phyloP scores from a whole-genome alignment of 768 basidiomycete genomes.

The Jaapia argillacea region DNA sequence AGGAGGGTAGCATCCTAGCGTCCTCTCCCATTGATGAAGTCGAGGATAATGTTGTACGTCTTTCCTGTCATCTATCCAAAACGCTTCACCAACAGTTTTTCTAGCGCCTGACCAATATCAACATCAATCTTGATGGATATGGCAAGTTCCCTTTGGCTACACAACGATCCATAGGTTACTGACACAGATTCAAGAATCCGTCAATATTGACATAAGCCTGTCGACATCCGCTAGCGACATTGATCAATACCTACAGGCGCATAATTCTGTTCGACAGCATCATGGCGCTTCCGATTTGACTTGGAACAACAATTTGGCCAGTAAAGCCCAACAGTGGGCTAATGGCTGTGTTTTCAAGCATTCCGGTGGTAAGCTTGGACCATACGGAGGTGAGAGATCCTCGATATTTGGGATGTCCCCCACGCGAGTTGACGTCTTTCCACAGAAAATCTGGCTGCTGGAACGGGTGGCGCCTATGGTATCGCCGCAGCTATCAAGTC shows the following conservation, averaged over 20 bases:
- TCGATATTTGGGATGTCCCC: neutral
- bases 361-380: slow-evolving; percentile 54
- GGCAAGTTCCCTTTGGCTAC: too few species aligned
- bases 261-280: slow-evolving; percentile 51
- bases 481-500: slow-evolving; percentile 40
- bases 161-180: too few species aligned
- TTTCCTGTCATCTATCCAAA: too few species aligned
- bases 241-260: slow-evolving; percentile 41
- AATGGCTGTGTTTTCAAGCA: slow-evolving; percentile 60
- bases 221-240: slow-evolving; percentile 36
- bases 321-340: slow-evolving; percentile 64
- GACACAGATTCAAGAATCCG: too few species aligned
- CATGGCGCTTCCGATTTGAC: slow-evolving; percentile 56
- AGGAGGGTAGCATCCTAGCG: too few species aligned
- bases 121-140: too few species aligned
- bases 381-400: slow-evolving; percentile 40
- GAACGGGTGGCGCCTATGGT: slow-evolving; percentile 42
- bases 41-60: too few species aligned
- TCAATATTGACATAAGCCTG: too few species aligned
- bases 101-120: too few species aligned
- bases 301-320: slow-evolving; percentile 52
- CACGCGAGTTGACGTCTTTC: neutral
- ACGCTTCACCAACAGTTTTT: too few species aligned
- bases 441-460: slow-evolving; percentile 69
- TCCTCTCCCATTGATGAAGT: too few species aligned